These are phyloP conservation scores for Globisporangium abappressorium DNA, from an alignment of 352 stramenopile species.

Conservation along the genomic window DNA sequence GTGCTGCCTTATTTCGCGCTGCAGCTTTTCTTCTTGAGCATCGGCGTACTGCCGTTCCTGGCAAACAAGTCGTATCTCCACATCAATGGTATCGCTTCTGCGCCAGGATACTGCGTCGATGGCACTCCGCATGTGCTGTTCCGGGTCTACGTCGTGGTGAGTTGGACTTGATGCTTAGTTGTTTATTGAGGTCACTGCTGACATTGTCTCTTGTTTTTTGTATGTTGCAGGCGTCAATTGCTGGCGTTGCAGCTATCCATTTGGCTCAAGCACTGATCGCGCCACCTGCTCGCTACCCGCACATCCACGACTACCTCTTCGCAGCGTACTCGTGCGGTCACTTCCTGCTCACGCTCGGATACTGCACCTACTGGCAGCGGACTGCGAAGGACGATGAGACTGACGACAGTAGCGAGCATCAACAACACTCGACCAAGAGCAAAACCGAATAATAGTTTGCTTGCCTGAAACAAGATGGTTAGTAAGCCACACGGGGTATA, in stretches of 20 bases:
- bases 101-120: constrained; percentile 39
- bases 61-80: constrained; percentile 31
- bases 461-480: neutral
- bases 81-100: constrained; percentile 12
- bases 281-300: constrained; percentile 58
- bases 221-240: constrained; percentile 42
- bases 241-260: constrained; percentile 56
- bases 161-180: neutral
- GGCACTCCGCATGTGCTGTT: constrained; percentile 33
- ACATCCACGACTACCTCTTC: constrained; percentile 87
- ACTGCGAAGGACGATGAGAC: constrained; percentile 26
- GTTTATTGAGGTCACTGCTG: too few relatives aligned
- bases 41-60: constrained; percentile 50
- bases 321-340: constrained; percentile 75
- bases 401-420: neutral
- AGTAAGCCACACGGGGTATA: neutral
- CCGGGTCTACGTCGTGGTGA: constrained; percentile 52
- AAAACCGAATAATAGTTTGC: constrained; percentile 37
- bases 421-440: constrained; percentile 17
- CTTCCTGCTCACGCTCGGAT: constrained; percentile 67
- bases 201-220: neutral
- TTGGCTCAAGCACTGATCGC: constrained; percentile 40
- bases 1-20: constrained; percentile 70
- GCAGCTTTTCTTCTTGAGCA: constrained; percentile 40
- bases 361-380: constrained; percentile 87